Conservation (phyloP, 805 yeast species). For the Candida hungchunana region DNA sequence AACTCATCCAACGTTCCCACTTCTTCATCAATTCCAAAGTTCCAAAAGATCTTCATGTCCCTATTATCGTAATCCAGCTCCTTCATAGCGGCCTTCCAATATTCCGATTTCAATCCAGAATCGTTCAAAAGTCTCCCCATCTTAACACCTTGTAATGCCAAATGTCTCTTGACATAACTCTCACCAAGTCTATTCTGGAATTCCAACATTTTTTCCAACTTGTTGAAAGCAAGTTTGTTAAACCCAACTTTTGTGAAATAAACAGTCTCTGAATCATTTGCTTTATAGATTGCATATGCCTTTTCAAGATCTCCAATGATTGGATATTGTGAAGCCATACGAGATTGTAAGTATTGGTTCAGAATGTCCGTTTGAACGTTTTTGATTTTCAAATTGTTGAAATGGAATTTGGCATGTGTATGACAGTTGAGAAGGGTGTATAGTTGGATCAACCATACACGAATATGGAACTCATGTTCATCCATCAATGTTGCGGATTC, state of each 20-base stretch:
- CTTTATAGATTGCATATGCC: conserved; percentile 47
- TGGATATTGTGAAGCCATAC: conserved; percentile 46
- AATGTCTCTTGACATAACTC: conserved; percentile 36
- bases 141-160: conserved; percentile 26
- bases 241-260: conserved; percentile 49
- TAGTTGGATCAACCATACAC: conserved; percentile 65
- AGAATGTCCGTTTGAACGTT: conserved; percentile 74
- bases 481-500: conserved; percentile 54
- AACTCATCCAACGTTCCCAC: conserved; percentile 12
- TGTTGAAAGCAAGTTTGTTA: conserved; percentile 56
- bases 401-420: conserved; percentile 46
- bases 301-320: conserved; percentile 33
- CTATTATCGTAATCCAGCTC: conserved; percentile 46
- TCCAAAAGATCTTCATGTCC: conserved; percentile 53
- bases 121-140: conserved; percentile 27
- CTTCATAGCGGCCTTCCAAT: conserved; percentile 24
- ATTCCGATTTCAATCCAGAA: conserved; percentile 27
- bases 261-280: conserved; percentile 48
- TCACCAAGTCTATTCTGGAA: conserved; percentile 48
- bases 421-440: conserved; percentile 56
- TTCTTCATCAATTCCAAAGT: conserved; percentile 38
- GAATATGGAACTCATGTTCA: conserved; percentile 66
- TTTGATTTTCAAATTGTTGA: conserved; percentile 55
- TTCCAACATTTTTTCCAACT: conserved; percentile 60
- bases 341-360: conserved; percentile 47